Conservation (phyloP, 75 land plant species). For the Selaginella moellendorffii region DNA sequence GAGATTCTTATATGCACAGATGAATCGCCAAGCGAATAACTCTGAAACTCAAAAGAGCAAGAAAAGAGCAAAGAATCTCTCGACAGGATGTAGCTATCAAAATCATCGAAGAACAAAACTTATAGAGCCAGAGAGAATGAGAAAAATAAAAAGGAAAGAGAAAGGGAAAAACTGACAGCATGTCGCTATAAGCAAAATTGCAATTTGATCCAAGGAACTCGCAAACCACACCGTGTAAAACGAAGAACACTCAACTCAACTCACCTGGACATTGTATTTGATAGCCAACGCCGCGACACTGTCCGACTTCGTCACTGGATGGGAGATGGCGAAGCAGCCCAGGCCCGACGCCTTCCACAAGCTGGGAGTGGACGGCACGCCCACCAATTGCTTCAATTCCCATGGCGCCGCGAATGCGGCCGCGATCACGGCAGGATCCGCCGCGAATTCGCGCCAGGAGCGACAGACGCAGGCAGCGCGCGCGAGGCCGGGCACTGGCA, state of each 20-base stretch:
- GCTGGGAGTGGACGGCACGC: constrained; percentile 38
- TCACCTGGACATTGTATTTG: constrained; percentile 83
- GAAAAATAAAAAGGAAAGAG: neutral
- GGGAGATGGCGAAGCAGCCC: constrained; percentile 67
- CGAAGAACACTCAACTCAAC: neutral
- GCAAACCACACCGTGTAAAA: too few species aligned
- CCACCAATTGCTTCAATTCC: constrained; percentile 49
- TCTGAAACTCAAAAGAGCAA: too few species aligned
- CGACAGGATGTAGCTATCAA: too few species aligned
- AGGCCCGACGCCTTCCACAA: constrained; percentile 55
- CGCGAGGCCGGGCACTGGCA: constrained; percentile 43
- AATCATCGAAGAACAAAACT: too few species aligned
- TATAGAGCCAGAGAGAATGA: neutral
- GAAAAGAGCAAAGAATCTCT: too few species aligned
- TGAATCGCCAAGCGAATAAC: too few species aligned
- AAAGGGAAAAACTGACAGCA: neutral
- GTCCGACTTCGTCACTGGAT: constrained; percentile 44
- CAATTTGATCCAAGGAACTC: too few species aligned
- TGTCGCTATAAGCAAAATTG: too few species aligned
- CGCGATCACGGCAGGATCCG: constrained; percentile 35
- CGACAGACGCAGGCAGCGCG: constrained; percentile 80
- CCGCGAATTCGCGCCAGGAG: constrained; percentile 50
- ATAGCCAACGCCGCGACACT: constrained; percentile 68
- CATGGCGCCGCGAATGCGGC: constrained; percentile 51
- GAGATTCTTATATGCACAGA: too few species aligned